Evolutionary conservation across 1,284 basidiomycete species (phyloP).

Genomic region (Cutaneotrichosporon spelunceum): DNA sequence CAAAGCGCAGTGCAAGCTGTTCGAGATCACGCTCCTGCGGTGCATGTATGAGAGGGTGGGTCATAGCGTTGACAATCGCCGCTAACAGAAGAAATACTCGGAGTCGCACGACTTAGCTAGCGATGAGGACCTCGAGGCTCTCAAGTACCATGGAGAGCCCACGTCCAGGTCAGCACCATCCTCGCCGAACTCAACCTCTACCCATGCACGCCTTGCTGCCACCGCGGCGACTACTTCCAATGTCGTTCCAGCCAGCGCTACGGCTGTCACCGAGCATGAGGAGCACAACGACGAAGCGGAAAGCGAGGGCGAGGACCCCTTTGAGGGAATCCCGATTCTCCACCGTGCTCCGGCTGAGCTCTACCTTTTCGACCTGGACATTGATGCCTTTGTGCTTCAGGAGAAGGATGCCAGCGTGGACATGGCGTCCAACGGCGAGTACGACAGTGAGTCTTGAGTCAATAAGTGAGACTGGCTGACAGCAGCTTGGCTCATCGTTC

Average conservation of each 20-base stretch:
- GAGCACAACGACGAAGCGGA: constrained; percentile 21
- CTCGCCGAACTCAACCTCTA: neutral
- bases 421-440: constrained; percentile 61
- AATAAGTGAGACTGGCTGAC: neutral
- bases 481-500: constrained; percentile 50
- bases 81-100: constrained; percentile 64
- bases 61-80: constrained; percentile 4
- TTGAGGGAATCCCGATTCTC: constrained; percentile 49
- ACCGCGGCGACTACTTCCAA: constrained; percentile 3
- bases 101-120: constrained; percentile 65
- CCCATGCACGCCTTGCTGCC: neutral
- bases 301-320: constrained; percentile 36
- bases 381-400: constrained; percentile 68
- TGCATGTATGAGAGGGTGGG: constrained; percentile 76
- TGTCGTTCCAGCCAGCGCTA: constrained; percentile 15
- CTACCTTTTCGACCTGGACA: constrained; percentile 68
- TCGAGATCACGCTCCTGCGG: constrained; percentile 88
- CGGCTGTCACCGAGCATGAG: constrained; percentile 16
- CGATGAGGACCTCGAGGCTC: constrained; percentile 68
- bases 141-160: constrained; percentile 55
- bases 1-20: constrained; percentile 76
- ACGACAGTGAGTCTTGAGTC: constrained; percentile 48
- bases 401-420: constrained; percentile 65
- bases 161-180: constrained; percentile 9
- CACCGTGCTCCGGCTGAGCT: constrained; percentile 54